Evolutionary conservation across 805 yeast species (phyloP), one percentile per base, ranked within the genome.

Genomic region (Nakazawaea populi): DNA sequence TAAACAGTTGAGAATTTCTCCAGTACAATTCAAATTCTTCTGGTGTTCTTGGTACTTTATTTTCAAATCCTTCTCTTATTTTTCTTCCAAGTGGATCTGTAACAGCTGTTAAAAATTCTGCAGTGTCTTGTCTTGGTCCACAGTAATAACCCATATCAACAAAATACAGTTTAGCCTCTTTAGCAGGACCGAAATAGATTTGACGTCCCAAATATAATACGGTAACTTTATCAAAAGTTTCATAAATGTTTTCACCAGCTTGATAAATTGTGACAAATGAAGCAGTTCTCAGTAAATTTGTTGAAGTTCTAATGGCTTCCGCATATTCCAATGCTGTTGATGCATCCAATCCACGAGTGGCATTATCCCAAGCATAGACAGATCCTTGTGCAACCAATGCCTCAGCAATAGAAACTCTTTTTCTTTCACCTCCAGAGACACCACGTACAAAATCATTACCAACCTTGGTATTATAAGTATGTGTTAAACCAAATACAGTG

Each of bases 341-440:
- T 4, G 94, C 77, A 68, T 87, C 96, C 53, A 88, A 73, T 59
- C 96, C 96, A 71, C 94, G 79, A 5, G 96, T 88, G 5, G 92
- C 85, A 61, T 88, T 88, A 71, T 87, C 91, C 81, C 87, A 84
- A 66, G 87, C 80, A 55, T 77, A 83, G 47, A 85, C 71, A 46
- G 78, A 70, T 32, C 89, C 85, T 31, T 83, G 80, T 46, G 83
- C 74, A 44, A 85, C 76, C 44, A 85, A 69, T 1, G 87, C 87
- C 67, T 87, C 96, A 9, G 90, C 89, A 59, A 87, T 82, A 9
- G 92, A 84, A 3, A 87, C 92, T 71, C 95, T 79, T 67, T 87
- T 86, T 57, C 95, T 73, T 69, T 87, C 94, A 73, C 95, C 94
- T 60, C 95, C 92, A 47, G 92, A 83, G 40, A 85, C 80, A 65